phyloP scores from a whole-genome alignment of 768 basidiomycete genomes.

The Lyophyllum decastes region DNA sequence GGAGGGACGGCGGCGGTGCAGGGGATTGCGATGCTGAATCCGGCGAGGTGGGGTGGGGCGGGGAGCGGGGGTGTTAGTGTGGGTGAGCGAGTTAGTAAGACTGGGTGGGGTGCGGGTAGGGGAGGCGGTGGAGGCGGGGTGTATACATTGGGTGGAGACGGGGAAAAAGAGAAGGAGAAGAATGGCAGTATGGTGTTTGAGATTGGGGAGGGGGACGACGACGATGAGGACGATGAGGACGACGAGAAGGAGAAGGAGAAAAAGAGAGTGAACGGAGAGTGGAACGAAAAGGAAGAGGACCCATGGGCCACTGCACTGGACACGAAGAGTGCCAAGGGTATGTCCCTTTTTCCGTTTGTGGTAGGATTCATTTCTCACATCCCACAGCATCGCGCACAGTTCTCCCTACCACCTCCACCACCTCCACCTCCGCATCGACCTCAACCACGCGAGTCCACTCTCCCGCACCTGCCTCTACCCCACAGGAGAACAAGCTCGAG shows the following conservation, averaged over 20 bases:
- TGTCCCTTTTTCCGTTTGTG: not conserved
- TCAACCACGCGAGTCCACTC: conserved; percentile 6
- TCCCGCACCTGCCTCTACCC: not conserved
- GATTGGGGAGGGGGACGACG: conserved; percentile 43
- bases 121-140: conserved; percentile 13
- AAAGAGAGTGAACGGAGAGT: conserved; percentile 13
- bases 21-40: conserved; percentile 88
- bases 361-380: too few relatives aligned
- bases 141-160: not conserved
- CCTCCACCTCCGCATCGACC: not conserved
- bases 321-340: not conserved
- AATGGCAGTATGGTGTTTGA: conserved; percentile 52
- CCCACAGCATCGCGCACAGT: conserved; percentile 2
- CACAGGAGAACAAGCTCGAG: conserved; percentile 56
- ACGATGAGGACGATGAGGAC: conserved; percentile 32
- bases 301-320: conserved; percentile 4
- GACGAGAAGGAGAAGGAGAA: conserved; percentile 15
- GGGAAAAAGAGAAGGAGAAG: conserved; percentile 19
- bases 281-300: conserved; percentile 18
- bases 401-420: not conserved
- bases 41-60: conserved; percentile 77
- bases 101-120: conserved; percentile 22
- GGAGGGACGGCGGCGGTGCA: conserved; percentile 79
- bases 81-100: conserved; percentile 17
- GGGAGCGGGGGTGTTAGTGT: not conserved